Evolutionary conservation across 2,329 filamentous ascomycete species (phyloP), one percentile per base, ranked within the genome.

Genomic region (Hypoxylon sp.): DNA sequence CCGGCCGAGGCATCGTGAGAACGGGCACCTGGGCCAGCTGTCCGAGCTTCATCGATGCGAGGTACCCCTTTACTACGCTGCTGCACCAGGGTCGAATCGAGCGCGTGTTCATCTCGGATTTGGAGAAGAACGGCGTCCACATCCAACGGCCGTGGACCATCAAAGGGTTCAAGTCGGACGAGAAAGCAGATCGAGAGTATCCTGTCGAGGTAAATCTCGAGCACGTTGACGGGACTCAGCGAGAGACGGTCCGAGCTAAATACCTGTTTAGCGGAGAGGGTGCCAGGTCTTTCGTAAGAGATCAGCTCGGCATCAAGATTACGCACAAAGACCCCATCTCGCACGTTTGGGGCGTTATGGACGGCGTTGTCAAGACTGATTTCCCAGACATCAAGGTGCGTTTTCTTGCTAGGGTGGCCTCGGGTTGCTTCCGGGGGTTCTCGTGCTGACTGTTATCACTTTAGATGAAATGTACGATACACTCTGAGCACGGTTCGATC

Each of bases 1-100:
- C 81, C 38, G 79, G 79, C 27, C 75, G 78, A 38, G 83, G 86
- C 26, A 89, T 90, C 61, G 77, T 80, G 26, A 80, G 88, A 62
- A 90, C 87, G 1, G 86, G 87, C 23, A 88, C 86, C 4, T 97
- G 92, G 92, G 89, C 92, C 4, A 93, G 89, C 71, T 97, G 93
- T 75, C 93, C 93, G 0, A 87, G 85, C 64, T 97, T 96, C 74
- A 88, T 90, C 55, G 86, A 89, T 51, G 87, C 88, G 11, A 81
- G 88, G 46, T 90, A 88, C 64, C 87, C 86, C 3, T 89, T 89
- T 68, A 89, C 88, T 47, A 87, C 88, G 1, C 81, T 89, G 2
- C 75, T 91, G 10, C 88, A 91, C 68, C 88, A 91, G 70, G 89
- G 88, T 4, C 74, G 84, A 62, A 90, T 91, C 55, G 88, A 91